Evolutionary conservation across 768 basidiomycete genomes (phyloP).

Genomic region (Amanita rubescens): DNA sequence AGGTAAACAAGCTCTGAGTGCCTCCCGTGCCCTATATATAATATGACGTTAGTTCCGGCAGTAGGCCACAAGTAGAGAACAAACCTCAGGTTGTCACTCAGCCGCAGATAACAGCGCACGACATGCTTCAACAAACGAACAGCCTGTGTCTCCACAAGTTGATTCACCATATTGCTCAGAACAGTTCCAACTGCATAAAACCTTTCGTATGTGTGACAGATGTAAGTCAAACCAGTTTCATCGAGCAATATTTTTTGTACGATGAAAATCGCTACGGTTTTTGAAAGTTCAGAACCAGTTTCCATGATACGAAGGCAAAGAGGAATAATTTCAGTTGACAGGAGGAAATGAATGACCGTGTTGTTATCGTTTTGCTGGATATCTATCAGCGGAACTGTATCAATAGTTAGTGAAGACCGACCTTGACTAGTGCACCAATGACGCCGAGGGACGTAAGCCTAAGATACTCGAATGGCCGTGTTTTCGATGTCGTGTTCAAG

Average conservation of each 20-base stretch:
- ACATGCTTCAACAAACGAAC: constrained; percentile 96
- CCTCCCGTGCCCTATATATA: constrained; percentile 78
- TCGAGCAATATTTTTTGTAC: constrained; percentile 97
- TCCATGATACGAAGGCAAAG: constrained; percentile 99
- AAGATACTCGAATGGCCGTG: constrained; percentile 98
- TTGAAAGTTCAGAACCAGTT: constrained; percentile 95
- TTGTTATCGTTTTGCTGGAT: constrained; percentile 97
- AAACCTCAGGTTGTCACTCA: constrained; percentile 93
- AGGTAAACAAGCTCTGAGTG: constrained; percentile 89
- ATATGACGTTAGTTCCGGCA: constrained; percentile 8
- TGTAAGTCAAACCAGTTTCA: constrained; percentile 96
- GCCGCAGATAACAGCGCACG: constrained; percentile 90
- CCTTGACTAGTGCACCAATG: constrained; percentile 98
- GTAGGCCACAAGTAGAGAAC: constrained; percentile 18
- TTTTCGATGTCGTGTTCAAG: constrained; percentile 97
- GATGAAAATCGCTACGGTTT: constrained; percentile 99
- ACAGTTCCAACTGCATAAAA: constrained; percentile 99
- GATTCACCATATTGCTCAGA: constrained; percentile 97
- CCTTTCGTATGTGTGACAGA: constrained; percentile 99
- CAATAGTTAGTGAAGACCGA: constrained; percentile 22
- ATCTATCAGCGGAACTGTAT: not conserved
- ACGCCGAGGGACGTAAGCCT: constrained; percentile 99
- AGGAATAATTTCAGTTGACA: constrained; percentile 99
- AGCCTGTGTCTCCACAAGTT: constrained; percentile 96
- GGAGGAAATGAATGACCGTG: constrained; percentile 96